Evolutionary conservation across 345 rosid species (phyloP).

Genomic region (Salix purpurea): DNA sequence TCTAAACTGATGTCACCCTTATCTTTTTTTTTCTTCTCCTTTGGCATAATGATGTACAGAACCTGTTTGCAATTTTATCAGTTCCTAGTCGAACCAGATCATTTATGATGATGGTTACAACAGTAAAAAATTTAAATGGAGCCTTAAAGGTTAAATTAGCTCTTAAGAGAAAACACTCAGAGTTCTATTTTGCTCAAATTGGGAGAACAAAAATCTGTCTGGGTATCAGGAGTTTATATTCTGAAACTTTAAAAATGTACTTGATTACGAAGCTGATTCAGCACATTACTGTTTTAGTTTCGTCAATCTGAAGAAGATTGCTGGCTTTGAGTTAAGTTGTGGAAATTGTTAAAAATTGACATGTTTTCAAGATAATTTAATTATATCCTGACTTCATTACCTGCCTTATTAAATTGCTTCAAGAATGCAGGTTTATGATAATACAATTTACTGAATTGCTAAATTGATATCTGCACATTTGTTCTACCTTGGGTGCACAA

Average conservation of each 20-base stretch:
- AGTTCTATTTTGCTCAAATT: neutral
- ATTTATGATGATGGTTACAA: neutral
- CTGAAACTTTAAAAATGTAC: constrained; percentile 2
- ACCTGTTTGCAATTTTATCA: neutral
- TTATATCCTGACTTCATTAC: neutral
- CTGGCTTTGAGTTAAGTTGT: neutral
- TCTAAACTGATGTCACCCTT: constrained; percentile 4
- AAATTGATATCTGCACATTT: neutral
- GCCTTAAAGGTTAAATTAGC: neutral
- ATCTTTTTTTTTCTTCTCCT: neutral
- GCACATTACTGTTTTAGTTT: neutral
- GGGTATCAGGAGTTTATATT: neutral
- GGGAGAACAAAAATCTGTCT: neutral
- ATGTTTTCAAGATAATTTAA: neutral
- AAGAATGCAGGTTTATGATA: neutral
- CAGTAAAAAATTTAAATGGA: neutral
- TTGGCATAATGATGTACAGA: neutral
- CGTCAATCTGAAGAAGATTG: neutral
- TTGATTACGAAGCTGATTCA: neutral
- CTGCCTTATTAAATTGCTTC: neutral
- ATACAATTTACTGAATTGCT: neutral
- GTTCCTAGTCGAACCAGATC: neutral
- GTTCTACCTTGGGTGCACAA: neutral
- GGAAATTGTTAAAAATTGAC: neutral
- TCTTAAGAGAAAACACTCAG: neutral